Evolutionary conservation across 2,329 filamentous ascomycete species (phyloP), one percentile per base, ranked within the genome.

Genomic region (Ilyonectria robusta): DNA sequence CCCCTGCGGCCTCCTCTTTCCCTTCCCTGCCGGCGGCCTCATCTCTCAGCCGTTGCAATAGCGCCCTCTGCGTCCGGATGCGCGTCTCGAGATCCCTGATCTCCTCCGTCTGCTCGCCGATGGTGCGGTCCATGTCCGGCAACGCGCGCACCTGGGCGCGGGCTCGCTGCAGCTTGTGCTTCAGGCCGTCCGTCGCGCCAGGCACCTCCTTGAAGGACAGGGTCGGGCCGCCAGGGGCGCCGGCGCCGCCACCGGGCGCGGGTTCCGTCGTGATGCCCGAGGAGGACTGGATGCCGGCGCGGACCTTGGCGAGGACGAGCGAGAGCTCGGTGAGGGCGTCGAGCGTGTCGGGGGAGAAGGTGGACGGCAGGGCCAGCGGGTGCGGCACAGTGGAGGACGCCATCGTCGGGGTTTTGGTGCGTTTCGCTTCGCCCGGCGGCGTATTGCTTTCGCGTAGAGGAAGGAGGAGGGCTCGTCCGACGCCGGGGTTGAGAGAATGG

Each of bases 321-420:
- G 94, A 91, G 60, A 98, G 89, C 76, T 94, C 90, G 29, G 94
- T 94, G 60, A 97, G 88, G 73, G 94, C 89, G 84, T 97, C 95
- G 83, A 98, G 94, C 56, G 90, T 90, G 80, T 95, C 92, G 31
- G 95, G 93, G 56, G 93, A 88, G 69, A 96, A 92, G 62, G 92
- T 89, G 3, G 88, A 82, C 35, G 91, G 87, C 65, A 88, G 83
- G 69, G 84, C 83, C 76, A 87, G 84, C 23, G 81, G 83, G 76
- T 81, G 84, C 54, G 81, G 74, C 44, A 66, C 60, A 33, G 72
- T 66, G 51, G 82, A 82, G 77, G 77, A 67, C 60, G 74, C 53
- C 74, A 76, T 76, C 54, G 59, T 69, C 63, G 58, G 63, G 62
- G 62, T 31, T 54, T 53, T 62, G 62, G 65, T 55, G 55, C 61